phyloP scores from a whole-genome alignment of 257 asterid species.

The Forsythia viridissima region DNA sequence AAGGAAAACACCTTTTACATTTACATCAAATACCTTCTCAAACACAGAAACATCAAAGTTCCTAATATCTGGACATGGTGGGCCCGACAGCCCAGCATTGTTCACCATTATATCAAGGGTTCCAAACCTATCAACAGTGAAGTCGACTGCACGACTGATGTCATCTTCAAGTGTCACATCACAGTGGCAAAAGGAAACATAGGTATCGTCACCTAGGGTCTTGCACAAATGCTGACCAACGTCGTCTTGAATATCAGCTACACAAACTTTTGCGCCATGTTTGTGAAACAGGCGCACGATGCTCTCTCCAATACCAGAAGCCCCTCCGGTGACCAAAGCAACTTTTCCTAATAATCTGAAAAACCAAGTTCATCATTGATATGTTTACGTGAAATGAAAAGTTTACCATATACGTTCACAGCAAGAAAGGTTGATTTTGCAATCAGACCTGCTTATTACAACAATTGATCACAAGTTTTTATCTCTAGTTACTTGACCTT shows the following conservation, averaged over 20 bases:
- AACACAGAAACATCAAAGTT: slow-evolving; percentile 59
- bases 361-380: slow-evolving; percentile 2
- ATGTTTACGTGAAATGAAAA: not conserved
- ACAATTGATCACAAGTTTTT: not conserved
- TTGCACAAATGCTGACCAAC: slow-evolving; percentile 47
- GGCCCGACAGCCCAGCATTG: slow-evolving; percentile 82
- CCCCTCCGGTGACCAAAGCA: slow-evolving; percentile 93
- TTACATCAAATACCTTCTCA: slow-evolving; percentile 61
- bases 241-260: slow-evolving; percentile 74
- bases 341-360: slow-evolving; percentile 78
- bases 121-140: slow-evolving; percentile 63
- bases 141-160: slow-evolving; percentile 68
- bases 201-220: slow-evolving; percentile 36
- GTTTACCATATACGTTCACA: not conserved
- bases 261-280: slow-evolving; percentile 85
- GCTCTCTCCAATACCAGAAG: slow-evolving; percentile 88
- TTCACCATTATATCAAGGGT: slow-evolving; percentile 82
- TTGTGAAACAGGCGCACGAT: slow-evolving; percentile 64
- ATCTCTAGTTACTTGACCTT: not conserved
- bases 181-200: slow-evolving; percentile 52
- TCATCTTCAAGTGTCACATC: slow-evolving; percentile 75
- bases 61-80: slow-evolving; percentile 79
- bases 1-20: slow-evolving; percentile 73
- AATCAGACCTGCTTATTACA: not conserved
- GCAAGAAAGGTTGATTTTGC: not conserved